Conservation (phyloP, 2,329 filamentous ascomycete genomes). For the Fusarium bactridioides region DNA sequence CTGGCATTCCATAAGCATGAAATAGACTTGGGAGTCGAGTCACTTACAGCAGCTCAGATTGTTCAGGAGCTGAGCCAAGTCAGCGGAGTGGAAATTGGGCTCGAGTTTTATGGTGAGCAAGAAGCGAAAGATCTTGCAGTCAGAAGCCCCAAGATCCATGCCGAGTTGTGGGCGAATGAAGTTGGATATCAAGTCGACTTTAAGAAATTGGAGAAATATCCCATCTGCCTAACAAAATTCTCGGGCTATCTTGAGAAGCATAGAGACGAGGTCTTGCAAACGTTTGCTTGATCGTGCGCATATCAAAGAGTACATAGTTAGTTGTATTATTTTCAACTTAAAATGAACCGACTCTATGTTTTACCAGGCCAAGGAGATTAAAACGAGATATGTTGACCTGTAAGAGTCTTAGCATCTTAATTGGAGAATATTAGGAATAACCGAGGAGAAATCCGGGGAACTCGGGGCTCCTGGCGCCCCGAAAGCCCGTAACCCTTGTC, state of each 20-base stretch:
- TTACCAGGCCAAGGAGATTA: background rate
- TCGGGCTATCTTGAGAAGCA: background rate
- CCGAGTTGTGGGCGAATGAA: background rate
- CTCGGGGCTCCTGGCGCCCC: background rate
- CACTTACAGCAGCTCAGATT: background rate
- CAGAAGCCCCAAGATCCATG: background rate
- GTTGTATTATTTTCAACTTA: fast-evolving
- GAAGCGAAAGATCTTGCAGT: background rate
- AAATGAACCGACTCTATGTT: background rate
- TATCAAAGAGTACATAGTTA: background rate
- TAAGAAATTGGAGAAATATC: background rate
- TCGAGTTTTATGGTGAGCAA: background rate
- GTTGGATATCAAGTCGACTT: background rate
- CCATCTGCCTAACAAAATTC: background rate
- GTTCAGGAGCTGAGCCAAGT: background rate
- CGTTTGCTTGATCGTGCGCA: background rate
- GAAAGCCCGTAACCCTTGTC: background rate
- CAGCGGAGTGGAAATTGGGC: background rate
- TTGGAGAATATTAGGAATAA: background rate
- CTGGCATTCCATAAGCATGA: background rate
- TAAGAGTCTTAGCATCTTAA: background rate
- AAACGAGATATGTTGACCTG: fast-evolving
- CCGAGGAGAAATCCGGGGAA: background rate
- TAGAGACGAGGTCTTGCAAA: background rate
- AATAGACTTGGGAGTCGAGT: background rate